Evolutionary conservation across 2,329 filamentous ascomycete species (phyloP).

Genomic region (Alternaria brassicicola): DNA sequence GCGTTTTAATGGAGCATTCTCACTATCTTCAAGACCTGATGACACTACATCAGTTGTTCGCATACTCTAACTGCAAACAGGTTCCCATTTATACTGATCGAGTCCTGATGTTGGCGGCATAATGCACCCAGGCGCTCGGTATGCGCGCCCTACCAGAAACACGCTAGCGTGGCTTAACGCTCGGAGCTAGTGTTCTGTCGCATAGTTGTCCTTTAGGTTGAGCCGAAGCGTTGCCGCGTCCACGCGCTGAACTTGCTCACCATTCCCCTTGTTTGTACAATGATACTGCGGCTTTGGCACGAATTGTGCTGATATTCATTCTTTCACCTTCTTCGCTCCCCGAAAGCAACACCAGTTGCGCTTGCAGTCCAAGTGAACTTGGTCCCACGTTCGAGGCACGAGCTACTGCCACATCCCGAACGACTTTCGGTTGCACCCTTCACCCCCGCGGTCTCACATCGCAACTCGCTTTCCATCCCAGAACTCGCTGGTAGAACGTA

Average conservation of each 20-base stretch:
- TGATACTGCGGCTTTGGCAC: constrained; percentile 31
- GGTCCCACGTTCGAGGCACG: constrained; percentile 7
- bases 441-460: constrained; percentile 20
- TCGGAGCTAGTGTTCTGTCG: constrained; percentile 27
- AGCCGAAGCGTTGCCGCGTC: constrained; percentile 34
- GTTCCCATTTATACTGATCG: not conserved
- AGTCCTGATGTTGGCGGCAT: not conserved
- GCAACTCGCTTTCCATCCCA: constrained; percentile 11
- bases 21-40: not conserved
- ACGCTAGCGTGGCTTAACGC: constrained; percentile 22
- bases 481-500: constrained; percentile 2
- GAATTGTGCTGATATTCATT: constrained; percentile 29
- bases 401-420: constrained; percentile 9
- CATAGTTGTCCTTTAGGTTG: constrained; percentile 42
- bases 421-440: constrained; percentile 14
- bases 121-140: constrained; percentile 19
- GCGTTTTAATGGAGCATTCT: not conserved
- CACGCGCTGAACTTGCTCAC: constrained; percentile 27
- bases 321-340: constrained; percentile 13
- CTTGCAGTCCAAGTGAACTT: constrained; percentile 13
- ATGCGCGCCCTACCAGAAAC: constrained; percentile 18
- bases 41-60: not conserved
- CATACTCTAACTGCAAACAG: not conserved
- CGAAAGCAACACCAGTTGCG: constrained; percentile 18
- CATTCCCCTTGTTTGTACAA: constrained; percentile 29